Percentiles rank a stretch among this genome's conserved stretches.
phyloP scores from a whole-genome alignment of 306 rosid species.

The Sphenostylis stenocarpa region DNA sequence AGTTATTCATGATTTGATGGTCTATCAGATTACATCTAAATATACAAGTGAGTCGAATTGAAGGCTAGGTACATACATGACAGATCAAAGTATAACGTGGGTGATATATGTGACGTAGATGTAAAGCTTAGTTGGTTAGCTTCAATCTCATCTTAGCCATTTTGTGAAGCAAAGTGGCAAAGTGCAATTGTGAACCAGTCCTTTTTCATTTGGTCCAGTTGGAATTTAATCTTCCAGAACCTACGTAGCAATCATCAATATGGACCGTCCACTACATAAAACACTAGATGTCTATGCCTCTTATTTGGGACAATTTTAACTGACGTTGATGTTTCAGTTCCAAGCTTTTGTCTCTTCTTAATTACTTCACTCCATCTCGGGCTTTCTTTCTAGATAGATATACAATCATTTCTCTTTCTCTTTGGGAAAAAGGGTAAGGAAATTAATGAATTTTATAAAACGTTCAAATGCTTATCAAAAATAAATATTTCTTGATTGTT shows the following conservation, averaged over 20 bases:
- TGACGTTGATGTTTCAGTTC: not conserved
- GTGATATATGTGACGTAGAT: not conserved
- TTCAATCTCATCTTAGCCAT: not conserved
- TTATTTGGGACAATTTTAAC: not conserved
- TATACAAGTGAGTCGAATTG: not conserved
- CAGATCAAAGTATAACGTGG: not conserved
- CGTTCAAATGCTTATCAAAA: too few species aligned
- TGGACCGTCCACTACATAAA: not conserved
- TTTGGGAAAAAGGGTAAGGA: too few species aligned
- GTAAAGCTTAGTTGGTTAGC: not conserved
- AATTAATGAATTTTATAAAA: too few species aligned
- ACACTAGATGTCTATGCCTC: not conserved
- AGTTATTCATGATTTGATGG: not conserved
- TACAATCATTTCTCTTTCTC: too few species aligned
- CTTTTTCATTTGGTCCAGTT: not conserved
- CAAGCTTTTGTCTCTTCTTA: not conserved
- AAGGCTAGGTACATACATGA: not conserved
- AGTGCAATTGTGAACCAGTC: not conserved
- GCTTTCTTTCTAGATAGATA: too few species aligned
- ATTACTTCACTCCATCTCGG: not conserved
- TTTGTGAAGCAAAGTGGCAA: not conserved
- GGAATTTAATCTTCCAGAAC: slow-evolving; percentile 1
- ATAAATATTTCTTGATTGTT: too few species aligned
- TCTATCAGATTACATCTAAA: not conserved
- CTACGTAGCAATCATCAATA: not conserved